Percentiles rank a stretch among this genome's conserved stretches.
Evolutionary conservation across 225 moss, liverwort and hornwort species (phyloP).

Genomic region (Neckera pumila): DNA sequence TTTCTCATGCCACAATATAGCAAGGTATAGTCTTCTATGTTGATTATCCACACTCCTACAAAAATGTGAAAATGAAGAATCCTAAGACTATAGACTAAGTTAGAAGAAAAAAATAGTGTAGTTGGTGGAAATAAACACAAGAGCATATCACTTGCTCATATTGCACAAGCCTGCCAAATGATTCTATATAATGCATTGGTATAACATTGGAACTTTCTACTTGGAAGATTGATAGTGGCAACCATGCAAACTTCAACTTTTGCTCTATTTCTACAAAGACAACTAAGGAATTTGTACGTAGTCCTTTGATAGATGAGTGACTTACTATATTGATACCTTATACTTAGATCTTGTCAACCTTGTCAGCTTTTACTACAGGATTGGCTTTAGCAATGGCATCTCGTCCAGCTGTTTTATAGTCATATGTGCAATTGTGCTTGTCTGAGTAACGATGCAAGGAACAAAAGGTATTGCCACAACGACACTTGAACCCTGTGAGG

Average conservation of each 20-base stretch:
- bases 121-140: neutral
- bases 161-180: slow-evolving; percentile 33
- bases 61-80: neutral
- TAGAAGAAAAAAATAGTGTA: neutral
- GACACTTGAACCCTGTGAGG: slow-evolving; percentile 84
- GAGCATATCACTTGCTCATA: slow-evolving; percentile 4
- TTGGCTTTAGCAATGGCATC: slow-evolving; percentile 97
- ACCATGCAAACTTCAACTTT: neutral
- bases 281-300: too few species aligned
- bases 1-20: neutral
- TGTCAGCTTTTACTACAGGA: slow-evolving; percentile 82
- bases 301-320: neutral
- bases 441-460: slow-evolving; percentile 84
- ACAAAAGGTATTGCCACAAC: slow-evolving; percentile 81
- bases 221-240: neutral
- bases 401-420: slow-evolving; percentile 76
- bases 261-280: neutral
- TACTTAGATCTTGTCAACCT: slow-evolving; percentile 79
- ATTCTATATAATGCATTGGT: slow-evolving; percentile 20
- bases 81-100: neutral
- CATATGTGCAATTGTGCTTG: slow-evolving; percentile 80
- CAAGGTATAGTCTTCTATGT: neutral
- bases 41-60: neutral
- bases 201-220: neutral
- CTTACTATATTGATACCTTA: neutral